A percentile compares a stretch with the other conserved stretches of the same genome.
Conservation (phyloP, 495 filamentous ascomycete genomes). For the Talaromyces wortmannii region DNA sequence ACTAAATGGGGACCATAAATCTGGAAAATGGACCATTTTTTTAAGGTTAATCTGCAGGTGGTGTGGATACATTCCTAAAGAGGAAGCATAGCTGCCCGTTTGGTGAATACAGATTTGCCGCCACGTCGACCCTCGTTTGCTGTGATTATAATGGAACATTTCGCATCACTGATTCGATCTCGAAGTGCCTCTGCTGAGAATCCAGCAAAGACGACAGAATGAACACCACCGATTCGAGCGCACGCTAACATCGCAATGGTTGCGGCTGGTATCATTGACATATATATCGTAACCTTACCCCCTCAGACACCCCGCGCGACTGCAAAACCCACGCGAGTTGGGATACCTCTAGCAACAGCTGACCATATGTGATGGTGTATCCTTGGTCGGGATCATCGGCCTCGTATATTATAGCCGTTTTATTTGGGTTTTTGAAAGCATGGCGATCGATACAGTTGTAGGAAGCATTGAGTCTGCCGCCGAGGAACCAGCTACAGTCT, state of each 20-base stretch:
- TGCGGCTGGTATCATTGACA: conserved; percentile 83
- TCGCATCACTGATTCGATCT: conserved; percentile 66
- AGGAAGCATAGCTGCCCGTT: too few species aligned
- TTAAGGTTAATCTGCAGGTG: too few species aligned
- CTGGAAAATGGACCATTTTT: too few species aligned
- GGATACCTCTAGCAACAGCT: conserved; percentile 65
- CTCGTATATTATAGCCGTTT: conserved; percentile 67
- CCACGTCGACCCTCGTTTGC: conserved; percentile 47
- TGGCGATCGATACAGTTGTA: conserved; percentile 80
- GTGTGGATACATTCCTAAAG: too few species aligned
- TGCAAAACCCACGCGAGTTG: conserved; percentile 62
- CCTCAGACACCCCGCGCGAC: conserved; percentile 70
- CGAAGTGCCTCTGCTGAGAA: conserved; percentile 67
- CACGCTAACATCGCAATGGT: conserved; percentile 67
- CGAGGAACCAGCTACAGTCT: conserved; percentile 71
- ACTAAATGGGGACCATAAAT: too few species aligned
- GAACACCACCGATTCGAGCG: conserved; percentile 68
- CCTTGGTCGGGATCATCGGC: conserved; percentile 61
- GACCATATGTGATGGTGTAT: conserved; percentile 53
- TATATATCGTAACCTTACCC: conserved; percentile 75
- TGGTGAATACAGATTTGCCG: conserved; percentile 54
- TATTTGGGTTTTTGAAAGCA: conserved; percentile 56
- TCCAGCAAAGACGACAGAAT: conserved; percentile 84
- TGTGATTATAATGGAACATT: conserved; percentile 62
- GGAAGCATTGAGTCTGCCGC: conserved; percentile 67